Evolutionary conservation across 768 basidiomycete species (phyloP).

Genomic region (Dentipellis sp.): DNA sequence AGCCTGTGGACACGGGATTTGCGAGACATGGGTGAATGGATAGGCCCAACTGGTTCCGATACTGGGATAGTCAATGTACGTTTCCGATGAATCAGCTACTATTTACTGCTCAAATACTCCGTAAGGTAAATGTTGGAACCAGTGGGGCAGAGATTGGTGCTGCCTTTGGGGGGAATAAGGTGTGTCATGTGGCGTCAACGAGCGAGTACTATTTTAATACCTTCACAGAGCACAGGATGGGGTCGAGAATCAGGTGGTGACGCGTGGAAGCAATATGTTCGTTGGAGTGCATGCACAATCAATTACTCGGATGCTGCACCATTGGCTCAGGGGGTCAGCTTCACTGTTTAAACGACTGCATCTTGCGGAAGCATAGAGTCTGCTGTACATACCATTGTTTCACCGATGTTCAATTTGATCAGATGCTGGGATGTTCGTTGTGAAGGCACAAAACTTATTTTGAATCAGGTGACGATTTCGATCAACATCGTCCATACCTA

Average conservation of each 20-base stretch:
- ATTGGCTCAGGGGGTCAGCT: constrained; percentile 89
- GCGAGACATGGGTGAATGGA: constrained; percentile 82
- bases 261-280: constrained; percentile 96
- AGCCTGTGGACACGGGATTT: constrained; percentile 87
- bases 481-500: background rate
- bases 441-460: too few relatives aligned
- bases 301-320: constrained; percentile 89
- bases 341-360: constrained; percentile 34
- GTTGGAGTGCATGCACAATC: constrained; percentile 87
- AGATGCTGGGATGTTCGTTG: too few relatives aligned
- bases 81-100: constrained; percentile 6
- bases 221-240: constrained; percentile 73
- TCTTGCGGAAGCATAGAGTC: too few relatives aligned
- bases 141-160: constrained; percentile 73
- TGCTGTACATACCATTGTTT: too few relatives aligned
- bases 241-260: constrained; percentile 96
- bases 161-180: constrained; percentile 94
- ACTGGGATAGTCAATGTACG: constrained; percentile 87
- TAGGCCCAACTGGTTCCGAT: constrained; percentile 84
- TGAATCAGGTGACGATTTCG: background rate
- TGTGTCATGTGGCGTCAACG: constrained; percentile 21
- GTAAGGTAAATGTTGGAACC: constrained; percentile 60
- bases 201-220: background rate
- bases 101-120: background rate
- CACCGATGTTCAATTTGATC: too few relatives aligned